Percentiles rank a stretch among this genome's conserved stretches.
These are phyloP conservation scores for Sporothrix brunneoviolacea DNA, from an alignment of 2,329 filamentous ascomycete genomes.

Conservation along the genomic window DNA sequence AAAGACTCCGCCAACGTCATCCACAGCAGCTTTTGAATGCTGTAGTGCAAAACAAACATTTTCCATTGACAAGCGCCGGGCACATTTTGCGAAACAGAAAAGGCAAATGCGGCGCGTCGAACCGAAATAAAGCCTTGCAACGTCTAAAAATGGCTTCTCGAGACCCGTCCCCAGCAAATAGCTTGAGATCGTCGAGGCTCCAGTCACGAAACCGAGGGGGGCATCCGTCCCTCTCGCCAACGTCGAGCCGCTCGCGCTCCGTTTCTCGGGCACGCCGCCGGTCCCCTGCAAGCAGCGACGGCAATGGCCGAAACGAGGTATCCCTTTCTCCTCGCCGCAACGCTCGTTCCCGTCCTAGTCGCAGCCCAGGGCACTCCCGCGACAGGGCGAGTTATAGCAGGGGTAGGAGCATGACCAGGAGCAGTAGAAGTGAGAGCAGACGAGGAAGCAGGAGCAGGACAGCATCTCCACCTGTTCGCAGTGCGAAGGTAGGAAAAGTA, in stretches of 20 bases:
- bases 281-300: neutral
- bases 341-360: no score
- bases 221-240: neutral
- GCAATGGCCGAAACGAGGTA: neutral
- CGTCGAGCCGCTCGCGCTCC: neutral
- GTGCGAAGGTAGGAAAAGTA: constrained; percentile 3
- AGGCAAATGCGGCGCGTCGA: no score
- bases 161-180: constrained; percentile 3
- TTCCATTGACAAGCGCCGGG: no score
- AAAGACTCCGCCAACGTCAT: no score
- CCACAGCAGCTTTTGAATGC: no score
- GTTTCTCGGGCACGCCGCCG: neutral
- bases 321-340: no score
- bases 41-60: no score
- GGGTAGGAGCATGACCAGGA: neutral
- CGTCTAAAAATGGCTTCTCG: constrained; percentile 11
- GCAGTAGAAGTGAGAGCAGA: neutral
- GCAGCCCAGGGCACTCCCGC: no score
- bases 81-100: no score
- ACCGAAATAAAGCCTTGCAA: no score
- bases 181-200: constrained; percentile 8
- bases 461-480: constrained; percentile 25
- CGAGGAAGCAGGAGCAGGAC: constrained; percentile 18
- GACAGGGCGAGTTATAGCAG: neutral
- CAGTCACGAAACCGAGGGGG: neutral